A percentile compares a stretch with the other conserved stretches of the same genome.
phyloP scores from a whole-genome alignment of 441 rosid species.

The Corymbia citriodora region DNA sequence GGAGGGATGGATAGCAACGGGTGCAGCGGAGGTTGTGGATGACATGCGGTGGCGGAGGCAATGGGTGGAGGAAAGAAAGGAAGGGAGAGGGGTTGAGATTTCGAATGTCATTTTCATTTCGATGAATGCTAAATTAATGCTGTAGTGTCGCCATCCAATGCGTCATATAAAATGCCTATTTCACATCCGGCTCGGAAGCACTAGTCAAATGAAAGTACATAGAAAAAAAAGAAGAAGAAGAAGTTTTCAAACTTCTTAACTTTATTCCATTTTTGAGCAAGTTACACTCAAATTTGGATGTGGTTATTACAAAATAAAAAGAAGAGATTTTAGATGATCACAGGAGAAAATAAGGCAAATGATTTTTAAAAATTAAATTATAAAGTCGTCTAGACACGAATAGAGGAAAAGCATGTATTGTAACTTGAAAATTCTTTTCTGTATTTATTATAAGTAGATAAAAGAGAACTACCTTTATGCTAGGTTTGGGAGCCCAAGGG shows the following conservation, averaged over 20 bases:
- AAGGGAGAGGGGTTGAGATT: neutral
- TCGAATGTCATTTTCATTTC: neutral
- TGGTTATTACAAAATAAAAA: neutral
- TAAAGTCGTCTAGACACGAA: rapidly evolving
- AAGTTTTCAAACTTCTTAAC: neutral
- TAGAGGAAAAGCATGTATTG: rapidly evolving
- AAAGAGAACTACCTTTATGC: neutral
- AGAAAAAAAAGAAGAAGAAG: neutral
- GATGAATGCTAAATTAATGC: neutral
- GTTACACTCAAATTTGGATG: neutral
- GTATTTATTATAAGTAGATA: neutral
- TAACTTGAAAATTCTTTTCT: neutral
- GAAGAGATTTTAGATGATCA: neutral
- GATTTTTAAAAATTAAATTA: neutral
- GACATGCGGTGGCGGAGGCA: neutral
- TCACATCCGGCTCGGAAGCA: neutral
- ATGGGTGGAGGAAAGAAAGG: neutral
- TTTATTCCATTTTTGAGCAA: neutral
- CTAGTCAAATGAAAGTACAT: neutral
- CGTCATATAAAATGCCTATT: neutral
- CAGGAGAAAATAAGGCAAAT: rapidly evolving
- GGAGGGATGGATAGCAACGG: neutral
- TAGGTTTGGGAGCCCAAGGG: neutral
- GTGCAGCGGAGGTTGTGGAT: neutral
- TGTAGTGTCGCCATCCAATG: neutral